Conservation (phyloP, 2,329 filamentous ascomycete species). For the Chrysoporthe austroafricana region DNA sequence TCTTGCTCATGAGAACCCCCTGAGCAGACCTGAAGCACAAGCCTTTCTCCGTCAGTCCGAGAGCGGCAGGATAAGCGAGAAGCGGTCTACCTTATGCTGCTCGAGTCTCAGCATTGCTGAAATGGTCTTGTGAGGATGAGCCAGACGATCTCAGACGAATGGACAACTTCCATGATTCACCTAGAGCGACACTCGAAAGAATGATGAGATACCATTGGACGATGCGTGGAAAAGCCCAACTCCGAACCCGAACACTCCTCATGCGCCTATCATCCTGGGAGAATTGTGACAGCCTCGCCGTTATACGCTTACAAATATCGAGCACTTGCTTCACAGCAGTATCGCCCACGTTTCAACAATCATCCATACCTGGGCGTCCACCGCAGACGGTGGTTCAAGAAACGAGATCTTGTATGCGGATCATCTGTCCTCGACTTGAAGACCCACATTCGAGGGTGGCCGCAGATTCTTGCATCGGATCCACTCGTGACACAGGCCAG, state of each 20-base stretch:
- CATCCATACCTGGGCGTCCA: not conserved
- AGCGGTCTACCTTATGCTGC: not conserved
- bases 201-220: not conserved
- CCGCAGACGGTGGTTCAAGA: not conserved
- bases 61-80: not conserved
- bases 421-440: not conserved
- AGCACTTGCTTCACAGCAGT: not conserved
- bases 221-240: not conserved
- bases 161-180: not conserved
- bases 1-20: not conserved
- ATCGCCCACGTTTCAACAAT: not conserved
- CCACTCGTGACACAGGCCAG: conserved; percentile 4
- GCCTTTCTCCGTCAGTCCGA: not conserved
- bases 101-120: not conserved
- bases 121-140: not conserved
- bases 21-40: not conserved
- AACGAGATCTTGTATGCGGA: conserved; percentile 1
- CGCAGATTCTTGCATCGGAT: not conserved
- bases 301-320: not conserved
- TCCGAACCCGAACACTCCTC: not conserved
- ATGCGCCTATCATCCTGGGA: not conserved
- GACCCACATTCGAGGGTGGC: conserved; percentile 3
- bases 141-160: not conserved
- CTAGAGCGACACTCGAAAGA: not conserved
- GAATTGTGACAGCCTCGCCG: not conserved